phyloP scores from a whole-genome alignment of 257 asterid species.

The Fraxinus anomala region DNA sequence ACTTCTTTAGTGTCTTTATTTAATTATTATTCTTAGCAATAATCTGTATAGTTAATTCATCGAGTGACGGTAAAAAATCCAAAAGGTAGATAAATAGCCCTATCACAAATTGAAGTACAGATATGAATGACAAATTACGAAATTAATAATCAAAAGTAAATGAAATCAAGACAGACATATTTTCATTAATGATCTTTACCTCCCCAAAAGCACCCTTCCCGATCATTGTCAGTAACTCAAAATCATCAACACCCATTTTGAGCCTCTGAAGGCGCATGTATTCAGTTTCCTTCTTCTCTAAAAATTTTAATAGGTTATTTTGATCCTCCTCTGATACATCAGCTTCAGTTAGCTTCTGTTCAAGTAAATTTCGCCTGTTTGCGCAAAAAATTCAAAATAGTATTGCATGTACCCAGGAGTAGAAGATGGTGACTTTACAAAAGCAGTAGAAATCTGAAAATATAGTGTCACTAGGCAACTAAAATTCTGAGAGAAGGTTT shows the following conservation, averaged over 20 bases:
- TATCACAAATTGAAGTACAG: background rate
- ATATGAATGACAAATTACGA: constrained; percentile 9
- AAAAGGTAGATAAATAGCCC: background rate
- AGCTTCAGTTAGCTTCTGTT: background rate
- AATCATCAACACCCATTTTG: background rate
- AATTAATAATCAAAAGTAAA: constrained; percentile 1
- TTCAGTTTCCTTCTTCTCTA: background rate
- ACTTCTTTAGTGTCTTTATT: background rate
- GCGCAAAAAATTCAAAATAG: background rate
- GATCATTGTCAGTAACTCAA: background rate
- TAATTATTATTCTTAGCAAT: no score
- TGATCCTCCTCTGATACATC: background rate
- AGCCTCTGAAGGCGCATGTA: background rate
- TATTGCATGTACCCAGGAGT: background rate
- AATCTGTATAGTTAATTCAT: constrained; percentile 6
- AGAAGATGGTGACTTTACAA: background rate
- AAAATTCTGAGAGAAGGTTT: no score
- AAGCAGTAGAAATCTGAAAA: no score
- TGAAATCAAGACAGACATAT: constrained; percentile 1
- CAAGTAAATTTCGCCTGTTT: background rate
- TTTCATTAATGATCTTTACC: background rate
- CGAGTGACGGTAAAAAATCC: background rate
- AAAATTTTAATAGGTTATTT: background rate
- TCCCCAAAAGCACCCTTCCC: background rate
- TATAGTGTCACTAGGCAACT: no score